A percentile compares a stretch with the other conserved stretches of the same genome.
Conservation (phyloP, 805 yeast species). For the Wickerhamiella kurtzmanii region DNA sequence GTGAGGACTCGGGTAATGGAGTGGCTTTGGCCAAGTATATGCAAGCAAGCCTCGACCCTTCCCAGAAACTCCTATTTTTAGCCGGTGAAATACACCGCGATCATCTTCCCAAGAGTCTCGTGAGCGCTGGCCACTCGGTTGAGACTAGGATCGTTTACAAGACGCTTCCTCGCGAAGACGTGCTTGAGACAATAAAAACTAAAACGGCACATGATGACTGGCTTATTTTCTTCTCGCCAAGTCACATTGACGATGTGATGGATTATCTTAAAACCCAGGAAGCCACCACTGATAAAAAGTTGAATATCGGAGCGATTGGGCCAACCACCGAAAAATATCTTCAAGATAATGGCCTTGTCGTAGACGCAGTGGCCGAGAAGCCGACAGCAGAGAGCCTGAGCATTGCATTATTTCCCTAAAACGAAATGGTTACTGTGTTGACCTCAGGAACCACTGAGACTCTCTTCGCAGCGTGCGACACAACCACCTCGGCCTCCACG, state of each 20-base stretch:
- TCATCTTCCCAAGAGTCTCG: slow-evolving; percentile 54
- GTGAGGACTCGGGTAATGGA: slow-evolving; percentile 78
- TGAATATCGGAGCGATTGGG: slow-evolving; percentile 69
- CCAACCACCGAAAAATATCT: slow-evolving; percentile 72
- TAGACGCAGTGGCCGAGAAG: slow-evolving; percentile 50
- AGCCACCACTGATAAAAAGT: slow-evolving; percentile 10
- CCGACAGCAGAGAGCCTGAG: slow-evolving; percentile 58
- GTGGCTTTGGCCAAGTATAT: slow-evolving; percentile 52
- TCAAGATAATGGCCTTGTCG: slow-evolving; percentile 36
- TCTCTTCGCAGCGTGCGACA: slow-evolving; percentile 54
- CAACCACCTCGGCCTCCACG: slow-evolving; percentile 43
- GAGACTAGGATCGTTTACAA: slow-evolving; percentile 55
- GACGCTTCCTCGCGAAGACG: slow-evolving; percentile 42
- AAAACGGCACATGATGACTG: slow-evolving; percentile 31
- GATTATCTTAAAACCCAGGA: slow-evolving; percentile 26
- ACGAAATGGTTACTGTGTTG: slow-evolving; percentile 47
- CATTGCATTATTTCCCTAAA: slow-evolving; percentile 31
- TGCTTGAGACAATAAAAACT: slow-evolving; percentile 25
- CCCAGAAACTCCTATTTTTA: slow-evolving; percentile 38
- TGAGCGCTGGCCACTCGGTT: slow-evolving; percentile 31
- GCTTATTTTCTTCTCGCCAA: slow-evolving; percentile 85
- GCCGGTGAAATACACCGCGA: slow-evolving; percentile 82
- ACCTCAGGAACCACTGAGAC: slow-evolving; percentile 58
- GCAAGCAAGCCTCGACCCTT: slow-evolving; percentile 12
- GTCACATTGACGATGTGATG: slow-evolving; percentile 61